A percentile compares a stretch with the other conserved stretches of the same genome.
Evolutionary conservation across 345 rosid genomes (phyloP).

Genomic region (Linum trigynum): DNA sequence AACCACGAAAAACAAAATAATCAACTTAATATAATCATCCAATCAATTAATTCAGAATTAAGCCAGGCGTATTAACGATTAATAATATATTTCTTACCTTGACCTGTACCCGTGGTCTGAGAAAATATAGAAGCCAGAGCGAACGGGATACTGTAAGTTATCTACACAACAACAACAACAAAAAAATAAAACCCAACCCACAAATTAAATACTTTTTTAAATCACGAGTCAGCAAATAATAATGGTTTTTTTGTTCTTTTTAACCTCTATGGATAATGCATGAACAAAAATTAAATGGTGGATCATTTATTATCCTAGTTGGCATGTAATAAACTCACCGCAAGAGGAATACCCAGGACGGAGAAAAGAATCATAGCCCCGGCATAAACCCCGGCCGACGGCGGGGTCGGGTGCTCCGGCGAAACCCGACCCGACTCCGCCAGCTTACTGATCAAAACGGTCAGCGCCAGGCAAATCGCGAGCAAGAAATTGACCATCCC

Average conservation of each 20-base stretch:
- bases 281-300: neutral
- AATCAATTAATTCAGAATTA: neutral
- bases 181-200: neutral
- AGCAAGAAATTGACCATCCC: constrained; percentile 58
- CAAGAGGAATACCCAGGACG: constrained; percentile 63
- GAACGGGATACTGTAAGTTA: constrained; percentile 73
- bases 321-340: constrained; percentile 32
- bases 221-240: neutral
- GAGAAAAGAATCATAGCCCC: constrained; percentile 59
- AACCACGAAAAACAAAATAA: neutral
- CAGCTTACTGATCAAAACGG: constrained; percentile 45
- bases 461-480: constrained; percentile 45
- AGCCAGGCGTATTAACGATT: neutral
- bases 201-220: neutral
- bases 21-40: neutral
- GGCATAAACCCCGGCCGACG: constrained; percentile 36
- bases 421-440: constrained; percentile 39
- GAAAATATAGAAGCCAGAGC: constrained; percentile 89
- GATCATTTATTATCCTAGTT: neutral
- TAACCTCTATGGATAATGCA: neutral
- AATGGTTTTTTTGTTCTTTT: neutral
- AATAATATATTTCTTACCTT: constrained; percentile 36
- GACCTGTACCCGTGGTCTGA: constrained; percentile 54
- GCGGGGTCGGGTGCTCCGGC: constrained; percentile 12
- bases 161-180: constrained; percentile 30